Evolutionary conservation across 768 basidiomycete genomes (phyloP).

Genomic region (Tricholoma saponaceum): DNA sequence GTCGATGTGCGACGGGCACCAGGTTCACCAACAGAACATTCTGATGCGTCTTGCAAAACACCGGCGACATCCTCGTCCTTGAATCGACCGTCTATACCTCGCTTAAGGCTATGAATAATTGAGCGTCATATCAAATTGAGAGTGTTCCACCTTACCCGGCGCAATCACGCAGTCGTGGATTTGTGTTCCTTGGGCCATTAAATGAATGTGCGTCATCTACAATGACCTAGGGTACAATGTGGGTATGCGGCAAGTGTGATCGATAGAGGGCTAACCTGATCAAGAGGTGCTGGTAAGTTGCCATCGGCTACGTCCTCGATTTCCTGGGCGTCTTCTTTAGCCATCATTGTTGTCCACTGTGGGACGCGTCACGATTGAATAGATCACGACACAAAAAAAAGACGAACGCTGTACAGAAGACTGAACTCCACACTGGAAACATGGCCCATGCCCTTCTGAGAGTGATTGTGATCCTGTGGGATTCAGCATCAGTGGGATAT

Average conservation of each 20-base stretch:
- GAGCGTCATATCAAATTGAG: too few relatives aligned
- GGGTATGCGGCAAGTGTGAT: too few relatives aligned
- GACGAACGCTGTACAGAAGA: slow-evolving; percentile 15
- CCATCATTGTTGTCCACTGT: slow-evolving; percentile 6
- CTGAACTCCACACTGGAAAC: slow-evolving; percentile 12
- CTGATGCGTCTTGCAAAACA: slow-evolving; percentile 18
- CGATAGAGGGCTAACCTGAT: background rate
- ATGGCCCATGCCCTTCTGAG: slow-evolving; percentile 12
- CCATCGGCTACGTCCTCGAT: background rate
- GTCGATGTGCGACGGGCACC: background rate
- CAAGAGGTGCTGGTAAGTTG: background rate
- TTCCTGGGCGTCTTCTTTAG: slow-evolving; percentile 2
- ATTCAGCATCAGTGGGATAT: too few relatives aligned
- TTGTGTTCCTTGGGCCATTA: background rate
- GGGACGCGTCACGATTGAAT: background rate
- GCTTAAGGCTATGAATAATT: too few relatives aligned
- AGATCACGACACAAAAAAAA: background rate
- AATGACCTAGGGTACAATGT: too few relatives aligned
- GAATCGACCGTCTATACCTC: slow-evolving; percentile 15
- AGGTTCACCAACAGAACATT: slow-evolving; percentile 7
- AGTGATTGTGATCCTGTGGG: slow-evolving; percentile 5
- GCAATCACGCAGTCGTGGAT: slow-evolving; percentile 9
- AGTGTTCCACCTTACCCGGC: slow-evolving; percentile 15
- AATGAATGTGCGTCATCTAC: too few relatives aligned
- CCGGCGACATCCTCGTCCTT: slow-evolving; percentile 17